Percentiles rank a stretch among this genome's conserved stretches.
phyloP scores from a whole-genome alignment of 768 basidiomycete species.

The Mycena maculata region DNA sequence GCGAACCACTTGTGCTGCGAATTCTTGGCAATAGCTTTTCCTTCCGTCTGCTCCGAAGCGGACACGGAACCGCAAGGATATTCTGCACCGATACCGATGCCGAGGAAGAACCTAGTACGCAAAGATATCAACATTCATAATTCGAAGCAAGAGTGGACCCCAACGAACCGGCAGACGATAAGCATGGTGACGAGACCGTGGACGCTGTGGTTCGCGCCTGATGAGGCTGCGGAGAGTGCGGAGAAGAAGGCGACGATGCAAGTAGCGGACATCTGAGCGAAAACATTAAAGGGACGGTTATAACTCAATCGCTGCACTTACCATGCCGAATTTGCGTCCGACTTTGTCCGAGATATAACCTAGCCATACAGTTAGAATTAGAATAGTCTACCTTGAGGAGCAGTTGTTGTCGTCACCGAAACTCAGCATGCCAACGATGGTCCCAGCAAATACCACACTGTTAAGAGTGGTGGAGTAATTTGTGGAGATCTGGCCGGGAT shows the following conservation, averaged over 20 bases:
- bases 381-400: background rate
- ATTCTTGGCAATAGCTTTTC: conserved; percentile 78
- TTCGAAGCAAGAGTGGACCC: background rate
- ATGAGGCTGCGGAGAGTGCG: conserved; percentile 82
- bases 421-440: conserved; percentile 84
- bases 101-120: conserved; percentile 83
- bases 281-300: conserved; percentile 7
- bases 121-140: background rate
- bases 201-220: conserved; percentile 80
- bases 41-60: conserved; percentile 91
- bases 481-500: conserved; percentile 62
- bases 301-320: conserved; percentile 43
- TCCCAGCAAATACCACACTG: conserved; percentile 86
- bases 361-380: conserved; percentile 28
- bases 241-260: conserved; percentile 89
- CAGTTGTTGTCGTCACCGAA: conserved; percentile 61
- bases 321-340: conserved; percentile 92
- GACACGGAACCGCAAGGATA: conserved; percentile 94
- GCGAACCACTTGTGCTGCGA: conserved; percentile 90
- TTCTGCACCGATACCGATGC: conserved; percentile 89
- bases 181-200: conserved; percentile 82
- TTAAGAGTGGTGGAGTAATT: conserved; percentile 74
- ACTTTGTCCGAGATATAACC: conserved; percentile 86
- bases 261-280: conserved; percentile 79
- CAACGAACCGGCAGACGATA: conserved; percentile 74